These are phyloP conservation scores for Cyberlindnera nakhonratchasimensis DNA, from an alignment of 805 yeast genomes.

Conservation along the genomic window DNA sequence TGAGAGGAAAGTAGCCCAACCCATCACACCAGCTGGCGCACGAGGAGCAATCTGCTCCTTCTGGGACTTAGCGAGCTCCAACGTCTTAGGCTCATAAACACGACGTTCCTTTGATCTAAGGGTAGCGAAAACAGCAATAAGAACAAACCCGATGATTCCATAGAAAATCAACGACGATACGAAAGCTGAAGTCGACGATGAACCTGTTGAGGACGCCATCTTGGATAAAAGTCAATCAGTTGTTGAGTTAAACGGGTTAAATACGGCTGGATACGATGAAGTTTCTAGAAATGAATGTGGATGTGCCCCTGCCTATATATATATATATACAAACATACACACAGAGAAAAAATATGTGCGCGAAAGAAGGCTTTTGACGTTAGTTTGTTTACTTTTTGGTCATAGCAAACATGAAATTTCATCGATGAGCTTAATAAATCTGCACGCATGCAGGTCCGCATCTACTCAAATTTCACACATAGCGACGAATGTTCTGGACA, in stretches of 20 bases:
- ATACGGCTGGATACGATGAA: no score
- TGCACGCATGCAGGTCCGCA: no score
- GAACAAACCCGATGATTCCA: conserved; percentile 50
- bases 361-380: conserved; percentile 6
- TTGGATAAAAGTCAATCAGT: conserved; percentile 1
- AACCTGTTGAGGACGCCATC: conserved; percentile 26
- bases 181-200: conserved; percentile 71
- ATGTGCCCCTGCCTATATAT: no score
- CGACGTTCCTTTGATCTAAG: conserved; percentile 63
- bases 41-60: conserved; percentile 23
- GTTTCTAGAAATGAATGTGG: no score
- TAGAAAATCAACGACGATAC: conserved; percentile 70
- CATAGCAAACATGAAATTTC: conserved; percentile 19
- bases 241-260: neutral
- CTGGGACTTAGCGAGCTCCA: conserved; percentile 54
- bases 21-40: conserved; percentile 45
- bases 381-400: conserved; percentile 12
- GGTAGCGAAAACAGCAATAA: conserved; percentile 59
- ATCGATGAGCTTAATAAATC: neutral
- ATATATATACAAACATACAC: no score
- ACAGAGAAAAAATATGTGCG: conserved; percentile 1
- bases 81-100: conserved; percentile 79
- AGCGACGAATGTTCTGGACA: neutral
- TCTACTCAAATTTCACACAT: neutral
- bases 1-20: conserved; percentile 54